Conservation (phyloP, 106 monocot genomes). For the Platanthera zijinensis region DNA sequence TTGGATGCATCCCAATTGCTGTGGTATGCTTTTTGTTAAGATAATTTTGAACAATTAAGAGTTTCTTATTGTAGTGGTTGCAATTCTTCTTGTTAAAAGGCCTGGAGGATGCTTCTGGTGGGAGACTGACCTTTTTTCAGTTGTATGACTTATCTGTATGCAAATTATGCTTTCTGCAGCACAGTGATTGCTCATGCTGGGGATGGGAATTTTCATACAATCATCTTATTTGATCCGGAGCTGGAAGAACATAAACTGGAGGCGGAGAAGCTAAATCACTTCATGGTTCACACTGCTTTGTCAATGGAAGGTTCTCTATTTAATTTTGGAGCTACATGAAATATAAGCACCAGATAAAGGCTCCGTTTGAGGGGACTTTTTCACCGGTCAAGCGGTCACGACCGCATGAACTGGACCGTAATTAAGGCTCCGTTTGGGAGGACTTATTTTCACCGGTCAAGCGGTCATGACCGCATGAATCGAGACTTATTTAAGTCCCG, state of each 20-base stretch:
- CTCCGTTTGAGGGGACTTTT: no score
- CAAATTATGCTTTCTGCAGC: constrained; percentile 23
- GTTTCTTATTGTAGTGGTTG: neutral
- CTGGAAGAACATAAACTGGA: constrained; percentile 72
- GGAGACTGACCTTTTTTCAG: neutral
- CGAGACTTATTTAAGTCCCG: no score
- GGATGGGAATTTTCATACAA: constrained; percentile 95
- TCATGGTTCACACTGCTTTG: constrained; percentile 86
- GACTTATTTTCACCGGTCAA: no score
- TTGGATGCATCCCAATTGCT: constrained; percentile 73
- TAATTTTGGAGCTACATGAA: neutral
- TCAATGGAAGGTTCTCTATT: constrained; percentile 82
- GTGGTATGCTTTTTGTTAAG: constrained; percentile 42
- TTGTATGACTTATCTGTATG: neutral
- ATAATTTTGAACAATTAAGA: neutral
- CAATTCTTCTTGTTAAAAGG: neutral
- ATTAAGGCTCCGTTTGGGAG: no score
- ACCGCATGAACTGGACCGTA: no score
- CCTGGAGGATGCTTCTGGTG: constrained; percentile 1
- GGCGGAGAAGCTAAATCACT: constrained; percentile 82
- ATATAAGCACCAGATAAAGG: neutral
- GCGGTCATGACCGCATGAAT: no score
- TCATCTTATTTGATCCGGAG: constrained; percentile 81
- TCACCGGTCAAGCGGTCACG: no score
- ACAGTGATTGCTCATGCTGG: constrained; percentile 98